Evolutionary conservation across 495 filamentous ascomycete species (phyloP).

Genomic region (Tuber indicum): DNA sequence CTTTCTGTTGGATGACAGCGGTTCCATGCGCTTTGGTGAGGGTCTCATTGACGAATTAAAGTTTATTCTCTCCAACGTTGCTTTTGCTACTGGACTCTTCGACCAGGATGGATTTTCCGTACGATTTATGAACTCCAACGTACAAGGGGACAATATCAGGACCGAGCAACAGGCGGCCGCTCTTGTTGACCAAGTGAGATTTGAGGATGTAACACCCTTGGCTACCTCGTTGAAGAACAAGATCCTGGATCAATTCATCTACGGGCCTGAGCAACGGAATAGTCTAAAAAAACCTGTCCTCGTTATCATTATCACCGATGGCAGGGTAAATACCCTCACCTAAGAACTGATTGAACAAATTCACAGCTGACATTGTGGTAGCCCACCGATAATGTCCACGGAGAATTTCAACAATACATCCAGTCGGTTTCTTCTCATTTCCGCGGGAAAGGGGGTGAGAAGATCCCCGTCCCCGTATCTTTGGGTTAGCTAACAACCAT

Average conservation of each 20-base stretch:
- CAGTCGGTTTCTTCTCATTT: constrained; percentile 29
- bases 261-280: constrained; percentile 48
- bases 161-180: constrained; percentile 54
- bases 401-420: constrained; percentile 36
- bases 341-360: not conserved
- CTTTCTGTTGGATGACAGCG: constrained; percentile 58
- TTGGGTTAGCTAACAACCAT: constrained; percentile 7
- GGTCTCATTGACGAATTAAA: constrained; percentile 62
- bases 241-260: constrained; percentile 56
- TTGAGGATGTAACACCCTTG: constrained; percentile 62
- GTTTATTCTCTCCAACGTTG: constrained; percentile 57
- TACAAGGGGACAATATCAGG: constrained; percentile 51
- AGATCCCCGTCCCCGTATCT: not conserved
- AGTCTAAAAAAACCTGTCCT: constrained; percentile 59
- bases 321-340: constrained; percentile 40
- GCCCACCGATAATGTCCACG: constrained; percentile 35
- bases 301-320: constrained; percentile 66
- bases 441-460: constrained; percentile 31
- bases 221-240: constrained; percentile 57
- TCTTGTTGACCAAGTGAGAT: constrained; percentile 55
- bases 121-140: constrained; percentile 62
- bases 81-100: constrained; percentile 61
- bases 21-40: constrained; percentile 64
- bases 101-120: constrained; percentile 64
- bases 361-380: constrained; percentile 1